phyloP scores from a whole-genome alignment of 768 basidiomycete genomes.

The Porphyrellus cyaneotinctus region DNA sequence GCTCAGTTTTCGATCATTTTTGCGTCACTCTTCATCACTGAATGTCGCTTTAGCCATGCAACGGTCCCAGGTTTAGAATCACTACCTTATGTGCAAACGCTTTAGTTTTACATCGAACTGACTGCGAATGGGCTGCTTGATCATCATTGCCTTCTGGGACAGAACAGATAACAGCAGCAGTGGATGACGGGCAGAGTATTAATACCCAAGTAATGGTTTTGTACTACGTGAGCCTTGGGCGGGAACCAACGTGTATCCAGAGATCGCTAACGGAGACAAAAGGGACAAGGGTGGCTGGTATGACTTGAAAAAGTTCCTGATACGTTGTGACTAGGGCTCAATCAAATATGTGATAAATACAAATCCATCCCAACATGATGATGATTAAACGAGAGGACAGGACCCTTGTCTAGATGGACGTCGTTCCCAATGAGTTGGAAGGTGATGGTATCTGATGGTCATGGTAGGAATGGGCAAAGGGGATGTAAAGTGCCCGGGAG shows the following conservation, averaged over 20 bases:
- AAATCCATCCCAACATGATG: slow-evolving; percentile 16
- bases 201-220: no score
- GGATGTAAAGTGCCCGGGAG: background rate
- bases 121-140: no score
- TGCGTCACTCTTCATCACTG: slow-evolving; percentile 4
- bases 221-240: background rate
- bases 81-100: slow-evolving; percentile 18
- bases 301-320: slow-evolving; percentile 3
- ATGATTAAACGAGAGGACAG: slow-evolving; percentile 33
- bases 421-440: slow-evolving; percentile 14
- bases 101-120: slow-evolving; percentile 13
- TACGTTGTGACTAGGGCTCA: slow-evolving; percentile 10
- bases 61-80: background rate
- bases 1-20: slow-evolving; percentile 3
- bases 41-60: background rate
- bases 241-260: background rate
- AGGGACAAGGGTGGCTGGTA: slow-evolving; percentile 2
- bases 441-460: background rate
- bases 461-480: background rate
- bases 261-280: background rate
- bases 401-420: slow-evolving; percentile 22
- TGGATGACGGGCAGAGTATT: no score
- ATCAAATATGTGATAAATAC: slow-evolving; percentile 25
- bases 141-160: no score
- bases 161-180: background rate